These are phyloP conservation scores for Dryas alaskensis DNA, from an alignment of 306 rosid species.

Conservation along the genomic window DNA sequence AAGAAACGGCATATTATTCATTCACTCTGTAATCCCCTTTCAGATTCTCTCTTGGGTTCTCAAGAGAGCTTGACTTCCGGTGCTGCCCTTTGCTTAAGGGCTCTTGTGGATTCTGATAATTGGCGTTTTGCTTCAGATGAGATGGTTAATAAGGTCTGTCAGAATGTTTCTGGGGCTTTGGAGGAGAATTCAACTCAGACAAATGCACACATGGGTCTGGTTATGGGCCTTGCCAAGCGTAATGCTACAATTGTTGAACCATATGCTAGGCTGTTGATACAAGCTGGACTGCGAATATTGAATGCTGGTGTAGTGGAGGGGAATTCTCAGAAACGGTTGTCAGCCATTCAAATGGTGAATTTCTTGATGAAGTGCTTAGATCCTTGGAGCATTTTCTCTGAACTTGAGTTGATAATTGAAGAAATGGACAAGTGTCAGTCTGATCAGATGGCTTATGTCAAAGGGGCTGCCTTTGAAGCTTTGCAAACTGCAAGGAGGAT, in stretches of 20 bases:
- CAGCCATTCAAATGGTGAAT: conserved; percentile 76
- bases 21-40: conserved; percentile 74
- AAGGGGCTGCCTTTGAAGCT: conserved; percentile 88
- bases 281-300: conserved; percentile 59
- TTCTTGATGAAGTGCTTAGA: conserved; percentile 78
- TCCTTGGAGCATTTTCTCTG: conserved; percentile 69
- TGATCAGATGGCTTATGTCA: conserved; percentile 73
- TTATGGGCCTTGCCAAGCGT: conserved; percentile 76
- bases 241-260: conserved; percentile 81
- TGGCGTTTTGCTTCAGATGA: conserved; percentile 90
- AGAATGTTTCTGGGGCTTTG: conserved; percentile 71
- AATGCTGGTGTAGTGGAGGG: conserved; percentile 53
- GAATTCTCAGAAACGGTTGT: conserved; percentile 71
- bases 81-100: conserved; percentile 79
- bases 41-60: conserved; percentile 64
- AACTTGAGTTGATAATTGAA: conserved; percentile 61
- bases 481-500: conserved; percentile 71
- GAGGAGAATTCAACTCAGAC: conserved; percentile 69
- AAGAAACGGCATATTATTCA: conserved; percentile 59
- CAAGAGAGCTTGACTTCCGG: conserved; percentile 78
- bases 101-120: conserved; percentile 84
- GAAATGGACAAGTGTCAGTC: conserved; percentile 79
- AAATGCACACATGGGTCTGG: conserved; percentile 74
- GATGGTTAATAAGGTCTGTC: conserved; percentile 83
- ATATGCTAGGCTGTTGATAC: conserved; percentile 73